phyloP scores from a whole-genome alignment of 257 asterid species.

The Penstemon newberryi region DNA sequence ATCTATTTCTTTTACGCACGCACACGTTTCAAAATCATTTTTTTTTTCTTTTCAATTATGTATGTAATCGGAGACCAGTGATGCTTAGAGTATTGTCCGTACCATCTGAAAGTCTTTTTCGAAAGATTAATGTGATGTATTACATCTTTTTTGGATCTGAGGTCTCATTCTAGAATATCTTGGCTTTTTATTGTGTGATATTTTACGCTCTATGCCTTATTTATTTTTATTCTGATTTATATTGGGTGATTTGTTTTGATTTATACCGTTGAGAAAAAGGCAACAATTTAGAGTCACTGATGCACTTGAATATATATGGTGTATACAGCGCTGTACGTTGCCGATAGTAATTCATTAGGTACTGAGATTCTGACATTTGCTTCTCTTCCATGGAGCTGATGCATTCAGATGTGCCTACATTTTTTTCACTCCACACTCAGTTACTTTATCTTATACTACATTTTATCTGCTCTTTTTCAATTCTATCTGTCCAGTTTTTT shows the following conservation, averaged over 20 bases:
- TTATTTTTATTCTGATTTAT: background rate
- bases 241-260: constrained; percentile 28
- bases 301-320: constrained; percentile 46
- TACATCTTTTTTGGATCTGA: constrained; percentile 36
- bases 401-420: constrained; percentile 61
- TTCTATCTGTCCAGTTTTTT: background rate
- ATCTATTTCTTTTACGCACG: background rate
- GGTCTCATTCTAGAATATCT: constrained; percentile 26
- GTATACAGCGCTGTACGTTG: constrained; percentile 79
- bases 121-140: constrained; percentile 34
- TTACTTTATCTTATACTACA: background rate
- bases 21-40: background rate
- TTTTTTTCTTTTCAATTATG: background rate
- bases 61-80: constrained; percentile 38
- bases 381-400: constrained; percentile 12
- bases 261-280: constrained; percentile 16
- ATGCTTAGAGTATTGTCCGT: constrained; percentile 70
- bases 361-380: constrained; percentile 53
- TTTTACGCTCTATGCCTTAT: too few relatives aligned
- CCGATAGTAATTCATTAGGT: constrained; percentile 44
- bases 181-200: background rate
- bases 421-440: background rate
- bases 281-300: constrained; percentile 77
- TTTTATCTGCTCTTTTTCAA: constrained; percentile 34
- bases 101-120: constrained; percentile 58